phyloP scores from a whole-genome alignment of 371 early-diverging fungal species.

The Dentiscutata heterogama region DNA sequence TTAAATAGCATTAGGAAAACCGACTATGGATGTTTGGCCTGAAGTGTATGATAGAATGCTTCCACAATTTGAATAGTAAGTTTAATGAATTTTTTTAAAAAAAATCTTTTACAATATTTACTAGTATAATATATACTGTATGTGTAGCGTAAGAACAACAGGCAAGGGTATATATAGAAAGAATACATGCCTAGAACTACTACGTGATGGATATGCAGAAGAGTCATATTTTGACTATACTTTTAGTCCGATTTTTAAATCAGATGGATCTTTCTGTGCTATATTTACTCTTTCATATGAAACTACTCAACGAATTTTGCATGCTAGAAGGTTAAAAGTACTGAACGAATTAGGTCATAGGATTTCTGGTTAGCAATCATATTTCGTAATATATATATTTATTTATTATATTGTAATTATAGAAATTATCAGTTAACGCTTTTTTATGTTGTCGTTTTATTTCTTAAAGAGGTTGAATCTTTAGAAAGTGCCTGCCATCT shows the following conservation, averaged over 20 bases:
- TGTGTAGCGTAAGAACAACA: constrained; percentile 16
- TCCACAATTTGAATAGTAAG: constrained; percentile 29
- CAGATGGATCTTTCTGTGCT: constrained; percentile 25
- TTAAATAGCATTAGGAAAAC: neutral
- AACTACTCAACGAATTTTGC: constrained; percentile 34
- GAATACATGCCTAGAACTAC: neutral
- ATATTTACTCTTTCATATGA: constrained; percentile 17
- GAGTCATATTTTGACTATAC: constrained; percentile 33
- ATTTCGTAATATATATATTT: too few relatives aligned
- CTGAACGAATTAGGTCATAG: neutral
- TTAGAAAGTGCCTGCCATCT: neutral
- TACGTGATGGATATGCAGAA: constrained; percentile 19
- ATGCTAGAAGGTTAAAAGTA: too few relatives aligned
- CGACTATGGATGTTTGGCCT: neutral
- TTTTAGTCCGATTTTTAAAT: constrained; percentile 31
- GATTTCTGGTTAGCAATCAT: neutral
- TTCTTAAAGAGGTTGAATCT: neutral
- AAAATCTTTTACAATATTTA: too few relatives aligned
- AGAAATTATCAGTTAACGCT: too few relatives aligned
- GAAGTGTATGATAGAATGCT: neutral
- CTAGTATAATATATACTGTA: too few relatives aligned
- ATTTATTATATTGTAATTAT: too few relatives aligned
- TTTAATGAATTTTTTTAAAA: neutral
- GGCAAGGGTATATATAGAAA: constrained; percentile 29
- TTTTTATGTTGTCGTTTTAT: neutral